Evolutionary conservation across 1,284 basidiomycete species (phyloP).

Genomic region (Ceratobasidium sp.): DNA sequence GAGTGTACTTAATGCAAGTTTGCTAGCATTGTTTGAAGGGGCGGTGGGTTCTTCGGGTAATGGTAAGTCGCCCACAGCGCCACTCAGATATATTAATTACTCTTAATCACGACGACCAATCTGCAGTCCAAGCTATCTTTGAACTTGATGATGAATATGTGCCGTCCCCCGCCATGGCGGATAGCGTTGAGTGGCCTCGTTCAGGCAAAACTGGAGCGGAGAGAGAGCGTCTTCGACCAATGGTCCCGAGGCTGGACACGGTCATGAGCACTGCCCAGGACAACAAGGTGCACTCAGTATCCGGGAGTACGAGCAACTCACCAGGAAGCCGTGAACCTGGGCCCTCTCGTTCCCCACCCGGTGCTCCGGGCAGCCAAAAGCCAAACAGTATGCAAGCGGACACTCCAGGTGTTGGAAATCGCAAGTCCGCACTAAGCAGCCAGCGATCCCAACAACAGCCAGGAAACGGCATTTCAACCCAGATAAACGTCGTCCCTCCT

Average conservation of each 20-base stretch:
- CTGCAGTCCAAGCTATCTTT: constrained; percentile 65
- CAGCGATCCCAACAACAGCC: neutral
- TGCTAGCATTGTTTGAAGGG: constrained; percentile 80
- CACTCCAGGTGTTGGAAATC: neutral
- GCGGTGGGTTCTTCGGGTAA: constrained; percentile 69
- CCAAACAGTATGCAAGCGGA: constrained; percentile 7
- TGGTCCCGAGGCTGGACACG: constrained; percentile 33
- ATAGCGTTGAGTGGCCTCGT: constrained; percentile 61
- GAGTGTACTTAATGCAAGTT: too few species aligned
- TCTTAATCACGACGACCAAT: neutral
- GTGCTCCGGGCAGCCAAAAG: neutral
- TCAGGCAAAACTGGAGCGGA: constrained; percentile 48
- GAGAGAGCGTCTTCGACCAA: constrained; percentile 43
- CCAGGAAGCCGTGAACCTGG: neutral
- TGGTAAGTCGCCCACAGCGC: constrained; percentile 66
- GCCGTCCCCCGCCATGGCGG: constrained; percentile 46
- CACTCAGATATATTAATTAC: too few species aligned
- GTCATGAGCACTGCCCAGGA: constrained; percentile 36
- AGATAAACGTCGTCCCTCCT: constrained; percentile 20
- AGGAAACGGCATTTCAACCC: neutral
- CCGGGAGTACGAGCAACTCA: neutral
- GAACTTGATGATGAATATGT: constrained; percentile 76
- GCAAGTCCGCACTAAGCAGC: constrained; percentile 45
- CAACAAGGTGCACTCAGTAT: constrained; percentile 11
- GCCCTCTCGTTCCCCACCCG: neutral